Base-by-base conservation (phyloP, 2,329 filamentous ascomycete species). In the Sclerotiophoma versabilis region DNA sequence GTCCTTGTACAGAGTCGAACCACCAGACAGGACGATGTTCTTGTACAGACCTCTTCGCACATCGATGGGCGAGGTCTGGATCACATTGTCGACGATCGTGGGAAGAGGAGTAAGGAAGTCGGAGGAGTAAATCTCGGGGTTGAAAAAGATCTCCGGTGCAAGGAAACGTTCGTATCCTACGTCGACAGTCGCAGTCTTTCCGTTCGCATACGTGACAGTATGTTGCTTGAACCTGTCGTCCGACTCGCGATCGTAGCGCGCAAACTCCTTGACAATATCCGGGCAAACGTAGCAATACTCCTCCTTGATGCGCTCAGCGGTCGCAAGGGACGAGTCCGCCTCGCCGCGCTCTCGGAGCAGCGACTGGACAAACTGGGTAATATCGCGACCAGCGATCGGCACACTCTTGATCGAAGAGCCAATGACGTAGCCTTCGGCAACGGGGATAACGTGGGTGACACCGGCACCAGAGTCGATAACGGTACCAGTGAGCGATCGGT, bases 351-450 rank as follows among this genome's bases (percentile, higher is more conserved):
- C 95, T 79, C 95, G 89, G 44, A 99, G 87, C 55, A 99, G 84
- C 59, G 91, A 96, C 78, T 99, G 95, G 46, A 99, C 93, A 72
- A 99, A 99, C 78, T 98, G 97, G 70, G 95, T 99, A 69, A 99
- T 96, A 75, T 99, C 96, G 77, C 95, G 90, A 71, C 95, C 95
- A 48, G 95, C 95, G 69, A 99, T 96, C 6, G 96, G 95, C 66
- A 99, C 96, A 58, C 93, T 97, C 82, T 99, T 99, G 81, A 99
- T 99, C 17, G 93, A 97, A 23, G 93, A 98, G 36, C 93, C 95
- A 75, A 99, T 99, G 64, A 99, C 95, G 77, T 99, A 99, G 60
- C 95, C 95, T 79, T 99, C 95, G 17, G 95, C 95, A 41, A 99
- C 95, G 34, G 95, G 95, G 66, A 99, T 99, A 67, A 99, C 95